phyloP scores from a whole-genome alignment of 768 basidiomycete species.

The Neoboletus subvelutipes region DNA sequence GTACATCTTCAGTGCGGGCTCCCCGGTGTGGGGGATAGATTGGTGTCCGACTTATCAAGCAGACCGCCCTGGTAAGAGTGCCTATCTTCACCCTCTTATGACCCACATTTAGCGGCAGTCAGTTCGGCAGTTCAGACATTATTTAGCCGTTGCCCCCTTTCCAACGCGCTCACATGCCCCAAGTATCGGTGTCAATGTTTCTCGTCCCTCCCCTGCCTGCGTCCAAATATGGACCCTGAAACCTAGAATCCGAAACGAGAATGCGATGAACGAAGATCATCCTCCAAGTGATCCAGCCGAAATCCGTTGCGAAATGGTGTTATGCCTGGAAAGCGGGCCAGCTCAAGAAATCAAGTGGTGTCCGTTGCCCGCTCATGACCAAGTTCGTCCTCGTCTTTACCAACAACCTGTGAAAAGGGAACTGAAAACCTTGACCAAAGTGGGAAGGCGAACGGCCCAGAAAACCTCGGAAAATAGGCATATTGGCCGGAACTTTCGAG shows the following conservation, averaged over 20 bases:
- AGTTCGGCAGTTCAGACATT: constrained; percentile 66
- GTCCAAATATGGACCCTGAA: constrained; percentile 84
- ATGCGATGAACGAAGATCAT: constrained; percentile 26
- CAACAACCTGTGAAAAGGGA: background rate
- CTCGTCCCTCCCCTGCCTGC: constrained; percentile 57
- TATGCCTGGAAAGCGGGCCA: constrained; percentile 81
- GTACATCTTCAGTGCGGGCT: constrained; percentile 82
- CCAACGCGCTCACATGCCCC: constrained; percentile 65
- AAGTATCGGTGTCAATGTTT: constrained; percentile 58
- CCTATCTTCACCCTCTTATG: background rate
- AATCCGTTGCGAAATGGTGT: constrained; percentile 78
- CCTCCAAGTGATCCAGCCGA: constrained; percentile 20
- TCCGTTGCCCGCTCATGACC: constrained; percentile 79
- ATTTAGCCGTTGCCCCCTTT: constrained; percentile 79
- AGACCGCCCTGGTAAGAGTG: constrained; percentile 50
- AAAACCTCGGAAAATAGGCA: constrained; percentile 64
- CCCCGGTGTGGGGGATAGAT: constrained; percentile 86
- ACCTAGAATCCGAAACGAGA: constrained; percentile 16
- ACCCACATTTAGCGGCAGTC: background rate
- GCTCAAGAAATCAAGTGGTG: constrained; percentile 90
- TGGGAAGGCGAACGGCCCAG: constrained; percentile 22
- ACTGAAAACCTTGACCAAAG: constrained; percentile 11
- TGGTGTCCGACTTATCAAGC: constrained; percentile 84
- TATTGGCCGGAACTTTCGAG: constrained; percentile 82
- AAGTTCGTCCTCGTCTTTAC: constrained; percentile 31